A percentile compares a stretch with the other conserved stretches of the same genome.
These are phyloP conservation scores for Aspergillus kassunensis DNA, from an alignment of 495 filamentous ascomycete genomes.

Conservation along the genomic window DNA sequence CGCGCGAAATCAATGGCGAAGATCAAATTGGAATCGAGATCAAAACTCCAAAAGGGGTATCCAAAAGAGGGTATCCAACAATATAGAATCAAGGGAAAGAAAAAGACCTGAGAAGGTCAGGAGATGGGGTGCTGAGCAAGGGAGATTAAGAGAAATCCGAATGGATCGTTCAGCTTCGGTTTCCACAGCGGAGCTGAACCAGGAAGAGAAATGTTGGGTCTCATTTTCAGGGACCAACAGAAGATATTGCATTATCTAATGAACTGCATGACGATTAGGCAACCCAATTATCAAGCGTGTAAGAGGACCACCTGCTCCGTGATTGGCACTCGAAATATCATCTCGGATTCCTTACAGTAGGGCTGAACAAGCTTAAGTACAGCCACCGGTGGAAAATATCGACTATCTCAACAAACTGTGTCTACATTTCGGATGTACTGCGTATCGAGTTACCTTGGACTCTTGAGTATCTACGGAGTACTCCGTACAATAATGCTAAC, in stretches of 20 bases:
- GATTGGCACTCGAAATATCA: background rate
- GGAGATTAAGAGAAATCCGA: background rate
- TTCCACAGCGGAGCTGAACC: background rate
- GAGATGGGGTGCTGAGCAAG: background rate
- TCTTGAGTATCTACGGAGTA: background rate
- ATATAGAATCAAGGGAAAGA: background rate
- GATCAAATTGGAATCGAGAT: no score
- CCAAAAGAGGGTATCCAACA: background rate
- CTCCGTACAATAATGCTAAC: no score
- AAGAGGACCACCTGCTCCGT: background rate
- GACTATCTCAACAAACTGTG: no score
- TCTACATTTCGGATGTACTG: no score
- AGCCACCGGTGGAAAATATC: background rate
- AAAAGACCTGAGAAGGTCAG: background rate
- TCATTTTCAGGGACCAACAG: background rate
- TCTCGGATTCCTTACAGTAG: background rate
- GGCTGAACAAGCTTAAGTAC: background rate
- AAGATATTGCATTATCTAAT: background rate
- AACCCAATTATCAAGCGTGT: background rate
- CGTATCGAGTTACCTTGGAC: no score
- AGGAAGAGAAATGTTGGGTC: background rate
- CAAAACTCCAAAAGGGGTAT: constrained; percentile 1
- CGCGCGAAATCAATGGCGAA: no score
- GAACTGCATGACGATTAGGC: background rate
- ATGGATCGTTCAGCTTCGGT: background rate